A percentile compares a stretch with the other conserved stretches of the same genome.
Evolutionary conservation across 257 asterid genomes (phyloP).

Genomic region (Scutellaria baicalensis): DNA sequence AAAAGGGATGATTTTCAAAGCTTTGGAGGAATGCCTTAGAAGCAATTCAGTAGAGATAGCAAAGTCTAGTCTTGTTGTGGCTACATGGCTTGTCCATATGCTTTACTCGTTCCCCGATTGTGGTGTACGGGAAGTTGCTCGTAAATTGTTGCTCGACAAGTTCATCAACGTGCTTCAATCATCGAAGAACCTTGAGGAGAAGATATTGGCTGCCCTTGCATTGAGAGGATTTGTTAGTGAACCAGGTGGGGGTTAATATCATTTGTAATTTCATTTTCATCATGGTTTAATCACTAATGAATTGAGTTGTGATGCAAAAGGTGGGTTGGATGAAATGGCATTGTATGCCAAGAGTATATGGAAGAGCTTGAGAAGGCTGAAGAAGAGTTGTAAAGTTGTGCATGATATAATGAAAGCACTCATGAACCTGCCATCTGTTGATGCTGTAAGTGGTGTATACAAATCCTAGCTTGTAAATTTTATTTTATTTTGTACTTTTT

Average conservation of each 20-base stretch:
- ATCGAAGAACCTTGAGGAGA: constrained; percentile 71
- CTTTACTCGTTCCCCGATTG: constrained; percentile 63
- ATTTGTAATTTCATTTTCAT: neutral
- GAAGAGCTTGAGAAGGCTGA: constrained; percentile 60
- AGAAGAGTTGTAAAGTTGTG: constrained; percentile 47
- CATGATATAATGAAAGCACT: constrained; percentile 56
- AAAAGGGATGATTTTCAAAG: constrained; percentile 56
- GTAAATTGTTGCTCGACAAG: constrained; percentile 62
- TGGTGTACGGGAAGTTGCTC: constrained; percentile 56
- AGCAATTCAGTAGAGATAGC: constrained; percentile 71
- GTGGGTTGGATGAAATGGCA: constrained; percentile 51
- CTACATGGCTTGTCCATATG: constrained; percentile 78
- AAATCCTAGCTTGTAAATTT: neutral
- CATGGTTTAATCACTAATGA: neutral
- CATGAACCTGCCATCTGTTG: constrained; percentile 60
- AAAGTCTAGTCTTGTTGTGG: constrained; percentile 51
- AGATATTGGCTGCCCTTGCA: constrained; percentile 65
- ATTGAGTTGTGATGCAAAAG: constrained; percentile 14
- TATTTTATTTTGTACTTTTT: neutral
- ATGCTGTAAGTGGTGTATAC: constrained; percentile 45
- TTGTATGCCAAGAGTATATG: constrained; percentile 48
- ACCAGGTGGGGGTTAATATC: constrained; percentile 37
- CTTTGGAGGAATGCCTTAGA: constrained; percentile 61
- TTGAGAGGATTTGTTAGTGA: constrained; percentile 56
- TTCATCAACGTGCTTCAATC: constrained; percentile 64